Percentiles rank a stretch among this genome's conserved stretches.
phyloP scores from a whole-genome alignment of 495 filamentous ascomycete genomes.

The Sordaria brevicollis region DNA sequence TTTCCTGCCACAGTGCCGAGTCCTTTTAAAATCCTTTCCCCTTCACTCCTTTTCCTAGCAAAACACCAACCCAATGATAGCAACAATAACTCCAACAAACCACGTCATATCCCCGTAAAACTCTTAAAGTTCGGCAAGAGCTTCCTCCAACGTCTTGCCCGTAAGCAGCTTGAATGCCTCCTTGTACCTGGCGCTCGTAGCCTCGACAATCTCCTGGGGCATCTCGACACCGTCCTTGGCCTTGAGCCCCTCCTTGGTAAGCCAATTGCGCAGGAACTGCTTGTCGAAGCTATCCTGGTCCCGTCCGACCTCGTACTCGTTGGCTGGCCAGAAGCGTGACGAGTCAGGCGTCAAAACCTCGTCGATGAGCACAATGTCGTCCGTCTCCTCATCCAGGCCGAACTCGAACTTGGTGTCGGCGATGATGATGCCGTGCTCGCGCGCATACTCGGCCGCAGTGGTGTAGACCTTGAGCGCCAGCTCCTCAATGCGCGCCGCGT shows the following conservation, averaged over 20 bases:
- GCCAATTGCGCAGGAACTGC: conserved; percentile 83
- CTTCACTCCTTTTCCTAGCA: neutral
- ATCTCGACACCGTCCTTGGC: conserved; percentile 57
- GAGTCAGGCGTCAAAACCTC: conserved; percentile 84
- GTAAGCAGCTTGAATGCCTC: conserved; percentile 34
- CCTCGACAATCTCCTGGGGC: conserved; percentile 52
- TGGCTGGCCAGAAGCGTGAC: conserved; percentile 80
- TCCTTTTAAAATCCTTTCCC: neutral
- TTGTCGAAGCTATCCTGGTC: conserved; percentile 82
- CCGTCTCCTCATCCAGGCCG: conserved; percentile 60
- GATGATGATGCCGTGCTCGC: conserved; percentile 75
- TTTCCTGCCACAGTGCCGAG: neutral
- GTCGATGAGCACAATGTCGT: conserved; percentile 77
- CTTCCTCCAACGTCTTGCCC: conserved; percentile 33
- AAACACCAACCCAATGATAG: neutral
- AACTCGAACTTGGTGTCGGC: conserved; percentile 52
- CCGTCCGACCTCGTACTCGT: conserved; percentile 58
- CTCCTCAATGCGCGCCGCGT: conserved; percentile 64
- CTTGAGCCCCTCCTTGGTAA: conserved; percentile 59
- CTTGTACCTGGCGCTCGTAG: conserved; percentile 45
- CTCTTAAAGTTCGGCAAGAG: conserved; percentile 11
- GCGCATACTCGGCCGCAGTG: conserved; percentile 62
- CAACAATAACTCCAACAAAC: neutral
- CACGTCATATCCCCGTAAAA: neutral
- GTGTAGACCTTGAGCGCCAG: conserved; percentile 66